Evolutionary conservation across 169 alveolate genomes (phyloP), one percentile per base, ranked within the genome.

Genomic region (Plasmodium inui): DNA sequence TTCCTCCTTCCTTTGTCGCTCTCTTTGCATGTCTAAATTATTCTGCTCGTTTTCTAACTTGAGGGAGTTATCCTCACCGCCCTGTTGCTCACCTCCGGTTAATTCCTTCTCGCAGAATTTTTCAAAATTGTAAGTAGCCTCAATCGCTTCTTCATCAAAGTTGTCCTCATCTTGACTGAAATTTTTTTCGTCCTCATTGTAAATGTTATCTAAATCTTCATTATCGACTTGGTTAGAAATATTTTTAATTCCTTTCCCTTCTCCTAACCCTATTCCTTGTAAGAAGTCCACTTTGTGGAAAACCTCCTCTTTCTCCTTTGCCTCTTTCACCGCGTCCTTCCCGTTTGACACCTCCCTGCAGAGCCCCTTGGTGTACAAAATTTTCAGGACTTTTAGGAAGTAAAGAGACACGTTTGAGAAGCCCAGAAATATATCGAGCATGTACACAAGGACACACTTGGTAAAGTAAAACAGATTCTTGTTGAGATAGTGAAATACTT

Each of bases 161-260:
- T 95, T 85, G 3, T 96, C 82, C 7, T 95, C 96, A 17, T 93
- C 95, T 14, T 96, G 96, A 78, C 92, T 80, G 34, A 94, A 96
- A 3, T 93, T 88, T 32, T 76, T 50, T 67, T 96, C 98, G 19
- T 96, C 97, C 17, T 96, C 96, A 81, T 94, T 83, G 34, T 72
- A 95, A 34, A 92, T 88, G 53, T 93, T 95, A 32, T 89, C 94
- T 17, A 95, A 80, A 84, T 95, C 97, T 83, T 96, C 96, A 22
- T 96, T 96, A 91, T 96, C 97, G 53, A 95, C 95, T 79, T 97
- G 95, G 41, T 91, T 96, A 50, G 92, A 93, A 34, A 96, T 93
- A 73, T 97, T 96, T 90, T 95, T 96, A 53, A 94, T 80, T 46
- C 96, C 97, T 81, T 95, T 94, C 28, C 96, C 96, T 46, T 95